Evolutionary conservation across 805 yeast genomes (phyloP).

Genomic region (Candida ficus): DNA sequence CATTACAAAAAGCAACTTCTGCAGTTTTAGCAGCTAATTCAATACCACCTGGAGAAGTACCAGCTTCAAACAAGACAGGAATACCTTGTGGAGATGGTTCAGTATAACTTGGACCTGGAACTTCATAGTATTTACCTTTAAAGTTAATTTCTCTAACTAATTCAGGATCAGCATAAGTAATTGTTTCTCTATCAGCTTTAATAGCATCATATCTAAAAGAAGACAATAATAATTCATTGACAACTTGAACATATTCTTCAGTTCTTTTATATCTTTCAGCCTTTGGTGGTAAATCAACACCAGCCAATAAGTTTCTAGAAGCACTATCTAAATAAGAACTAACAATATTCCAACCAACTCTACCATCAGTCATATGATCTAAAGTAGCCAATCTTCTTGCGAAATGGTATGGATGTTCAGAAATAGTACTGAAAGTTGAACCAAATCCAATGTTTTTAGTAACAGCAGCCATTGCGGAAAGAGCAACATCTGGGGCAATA

Average conservation of each 20-base stretch:
- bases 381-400: background rate
- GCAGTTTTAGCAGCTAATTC: background rate
- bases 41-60: background rate
- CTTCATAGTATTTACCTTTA: background rate
- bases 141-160: background rate
- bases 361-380: background rate
- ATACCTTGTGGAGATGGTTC: background rate
- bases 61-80: background rate
- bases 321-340: background rate
- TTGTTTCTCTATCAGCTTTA: background rate
- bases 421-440: background rate
- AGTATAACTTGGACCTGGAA: background rate
- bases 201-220: background rate
- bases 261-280: background rate
- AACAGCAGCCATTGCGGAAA: background rate
- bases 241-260: background rate
- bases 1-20: background rate
- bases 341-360: background rate
- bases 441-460: background rate
- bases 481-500: background rate
- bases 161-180: background rate
- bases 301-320: background rate
- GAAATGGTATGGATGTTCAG: background rate
- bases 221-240: background rate
- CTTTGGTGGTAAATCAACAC: background rate